Conservation (phyloP, 2,329 filamentous ascomycete species). For the Aspergillus fischeri region DNA sequence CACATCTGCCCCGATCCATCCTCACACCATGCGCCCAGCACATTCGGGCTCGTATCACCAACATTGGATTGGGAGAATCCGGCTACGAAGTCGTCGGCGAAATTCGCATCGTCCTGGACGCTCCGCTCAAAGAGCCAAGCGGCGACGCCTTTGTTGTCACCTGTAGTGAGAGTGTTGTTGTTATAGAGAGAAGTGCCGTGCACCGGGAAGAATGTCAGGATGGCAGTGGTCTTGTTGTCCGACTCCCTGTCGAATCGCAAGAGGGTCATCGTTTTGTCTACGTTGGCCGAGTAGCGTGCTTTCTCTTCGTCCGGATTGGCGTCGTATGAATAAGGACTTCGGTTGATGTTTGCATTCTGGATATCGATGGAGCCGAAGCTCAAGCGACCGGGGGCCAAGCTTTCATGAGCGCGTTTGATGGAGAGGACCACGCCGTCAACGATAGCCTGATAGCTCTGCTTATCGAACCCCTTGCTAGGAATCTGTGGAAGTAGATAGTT, state of each 20-base stretch:
- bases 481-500: slow-evolving; percentile 94
- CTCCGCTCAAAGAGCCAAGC: slow-evolving; percentile 77
- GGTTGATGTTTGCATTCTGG: slow-evolving; percentile 76
- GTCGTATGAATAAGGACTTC: slow-evolving; percentile 82
- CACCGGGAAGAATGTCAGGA: slow-evolving; percentile 86
- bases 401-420: slow-evolving; percentile 74
- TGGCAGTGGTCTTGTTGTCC: slow-evolving; percentile 71
- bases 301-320: slow-evolving; percentile 78
- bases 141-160: slow-evolving; percentile 96
- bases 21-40: slow-evolving; percentile 83
- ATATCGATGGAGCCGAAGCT: slow-evolving; percentile 67
- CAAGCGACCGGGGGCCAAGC: slow-evolving; percentile 64
- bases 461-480: slow-evolving; percentile 78
- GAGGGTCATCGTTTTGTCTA: slow-evolving; percentile 75
- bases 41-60: slow-evolving; percentile 85
- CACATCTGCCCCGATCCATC: slow-evolving; percentile 63
- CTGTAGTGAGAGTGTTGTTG: slow-evolving; percentile 86
- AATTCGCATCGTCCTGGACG: slow-evolving; percentile 50
- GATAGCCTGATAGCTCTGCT: slow-evolving; percentile 82
- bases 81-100: slow-evolving; percentile 70
- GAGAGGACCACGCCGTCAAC: slow-evolving; percentile 81
- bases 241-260: slow-evolving; percentile 71
- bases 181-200: slow-evolving; percentile 88
- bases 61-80: slow-evolving; percentile 91
- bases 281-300: slow-evolving; percentile 58